These are phyloP conservation scores for Melastoma candidum DNA, from an alignment of 441 rosid genomes.

Conservation along the genomic window DNA sequence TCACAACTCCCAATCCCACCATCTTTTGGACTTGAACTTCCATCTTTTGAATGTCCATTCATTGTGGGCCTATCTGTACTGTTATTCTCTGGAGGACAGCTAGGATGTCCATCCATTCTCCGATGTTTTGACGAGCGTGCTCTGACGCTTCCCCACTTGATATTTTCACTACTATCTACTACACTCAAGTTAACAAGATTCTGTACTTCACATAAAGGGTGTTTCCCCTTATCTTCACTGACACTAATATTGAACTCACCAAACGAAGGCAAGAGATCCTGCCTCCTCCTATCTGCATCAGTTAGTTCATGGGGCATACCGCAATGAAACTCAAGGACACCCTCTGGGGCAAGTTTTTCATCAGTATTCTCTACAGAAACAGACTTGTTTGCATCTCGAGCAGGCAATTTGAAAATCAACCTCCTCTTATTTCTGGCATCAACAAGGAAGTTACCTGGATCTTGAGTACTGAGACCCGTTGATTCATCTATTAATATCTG, in stretches of 20 bases:
- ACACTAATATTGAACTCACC: conserved; percentile 18
- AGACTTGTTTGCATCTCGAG: conserved; percentile 43
- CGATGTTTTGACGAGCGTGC: conserved; percentile 70
- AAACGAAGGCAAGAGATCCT: conserved; percentile 22
- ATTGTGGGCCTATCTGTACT: conserved; percentile 25
- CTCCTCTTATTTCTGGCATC: conserved; percentile 47
- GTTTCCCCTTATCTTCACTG: conserved; percentile 21
- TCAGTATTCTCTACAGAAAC: conserved; percentile 22
- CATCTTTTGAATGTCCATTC: conserved; percentile 25
- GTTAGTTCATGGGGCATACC: conserved; percentile 22
- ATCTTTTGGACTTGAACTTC: conserved; percentile 22
- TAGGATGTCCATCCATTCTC: conserved; percentile 35
- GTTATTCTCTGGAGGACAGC: conserved; percentile 14
- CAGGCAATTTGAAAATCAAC: conserved; percentile 74
- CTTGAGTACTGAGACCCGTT: conserved; percentile 29
- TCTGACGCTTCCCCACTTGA: conserved; percentile 88
- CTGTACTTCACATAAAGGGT: conserved; percentile 16
- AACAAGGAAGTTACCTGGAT: conserved; percentile 31
- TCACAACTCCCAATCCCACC: conserved; percentile 18
- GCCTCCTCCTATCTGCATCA: conserved; percentile 24
- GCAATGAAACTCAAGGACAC: conserved; percentile 37
- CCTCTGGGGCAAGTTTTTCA: conserved; percentile 19
- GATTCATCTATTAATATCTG: conserved; percentile 40
- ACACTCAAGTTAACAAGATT: conserved; percentile 27
- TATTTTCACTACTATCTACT: conserved; percentile 41